Conservation (phyloP, 345 rosid genomes). For the Murraya paniculata region DNA sequence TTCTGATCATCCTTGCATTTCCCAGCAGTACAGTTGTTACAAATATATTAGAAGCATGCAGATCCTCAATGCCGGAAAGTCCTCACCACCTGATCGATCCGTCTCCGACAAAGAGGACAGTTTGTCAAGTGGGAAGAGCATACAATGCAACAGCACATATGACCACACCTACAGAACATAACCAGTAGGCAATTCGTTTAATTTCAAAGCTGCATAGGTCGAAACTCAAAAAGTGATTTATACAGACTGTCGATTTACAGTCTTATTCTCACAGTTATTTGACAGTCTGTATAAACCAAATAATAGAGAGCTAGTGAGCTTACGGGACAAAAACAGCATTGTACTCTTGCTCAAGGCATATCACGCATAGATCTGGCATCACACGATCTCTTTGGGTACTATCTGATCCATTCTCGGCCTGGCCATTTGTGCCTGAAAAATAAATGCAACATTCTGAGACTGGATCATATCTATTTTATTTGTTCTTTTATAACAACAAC, state of each 20-base stretch:
- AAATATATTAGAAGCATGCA: not conserved
- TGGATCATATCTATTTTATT: not conserved
- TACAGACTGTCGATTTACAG: not conserved
- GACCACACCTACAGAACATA: conserved; percentile 74
- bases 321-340: conserved; percentile 91
- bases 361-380: conserved; percentile 88
- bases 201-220: not conserved
- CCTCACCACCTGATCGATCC: conserved; percentile 80
- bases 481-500: not conserved
- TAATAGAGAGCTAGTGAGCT: conserved; percentile 22
- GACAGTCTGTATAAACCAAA: conserved; percentile 5
- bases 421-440: conserved; percentile 47
- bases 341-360: conserved; percentile 92
- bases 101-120: conserved; percentile 88
- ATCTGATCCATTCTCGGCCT: conserved; percentile 46
- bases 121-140: conserved; percentile 69
- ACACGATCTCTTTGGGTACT: conserved; percentile 48
- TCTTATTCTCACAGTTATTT: not conserved
- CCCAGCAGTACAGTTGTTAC: not conserved
- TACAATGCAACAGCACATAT: conserved; percentile 86
- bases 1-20: not conserved
- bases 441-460: conserved; percentile 12
- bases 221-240: not conserved
- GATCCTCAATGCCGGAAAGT: conserved; percentile 68
- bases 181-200: not conserved